Conservation (phyloP, 1,284 basidiomycete species). For the Austroboletus niveus region DNA sequence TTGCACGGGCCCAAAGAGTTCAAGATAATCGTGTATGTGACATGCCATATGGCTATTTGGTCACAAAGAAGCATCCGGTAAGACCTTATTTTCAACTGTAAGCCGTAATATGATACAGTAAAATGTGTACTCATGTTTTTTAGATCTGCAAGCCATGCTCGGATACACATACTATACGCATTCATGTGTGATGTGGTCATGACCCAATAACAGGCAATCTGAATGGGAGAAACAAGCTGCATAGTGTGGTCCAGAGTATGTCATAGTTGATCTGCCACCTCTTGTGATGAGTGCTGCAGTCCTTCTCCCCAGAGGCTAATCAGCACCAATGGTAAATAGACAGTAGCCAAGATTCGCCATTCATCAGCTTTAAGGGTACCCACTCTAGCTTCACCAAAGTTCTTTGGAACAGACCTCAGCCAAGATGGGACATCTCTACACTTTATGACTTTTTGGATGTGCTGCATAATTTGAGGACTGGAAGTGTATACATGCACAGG, state of each 20-base stretch:
- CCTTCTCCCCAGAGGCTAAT: conserved; percentile 8
- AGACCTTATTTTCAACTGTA: background rate
- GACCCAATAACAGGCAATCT: conserved; percentile 8
- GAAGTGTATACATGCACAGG: background rate
- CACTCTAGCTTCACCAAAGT: conserved; percentile 28
- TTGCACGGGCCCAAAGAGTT: conserved; percentile 7
- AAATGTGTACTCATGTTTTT: too few species aligned
- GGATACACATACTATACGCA: background rate
- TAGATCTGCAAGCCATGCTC: too few species aligned
- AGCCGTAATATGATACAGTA: background rate
- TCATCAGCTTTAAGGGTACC: conserved; percentile 35
- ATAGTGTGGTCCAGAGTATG: conserved; percentile 7
- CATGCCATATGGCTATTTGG: conserved; percentile 2
- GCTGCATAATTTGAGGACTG: background rate
- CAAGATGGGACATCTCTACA: background rate
- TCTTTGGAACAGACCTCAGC: conserved; percentile 1
- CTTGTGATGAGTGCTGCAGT: background rate
- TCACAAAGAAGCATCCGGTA: background rate
- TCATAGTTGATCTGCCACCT: background rate
- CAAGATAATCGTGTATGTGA: conserved; percentile 8
- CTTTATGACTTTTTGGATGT: background rate
- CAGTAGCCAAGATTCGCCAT: conserved; percentile 30
- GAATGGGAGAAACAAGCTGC: conserved; percentile 8
- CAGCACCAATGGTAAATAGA: conserved; percentile 34
- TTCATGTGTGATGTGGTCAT: background rate